Conservation (phyloP, 306 rosid species). For the Cicer judaicum region DNA sequence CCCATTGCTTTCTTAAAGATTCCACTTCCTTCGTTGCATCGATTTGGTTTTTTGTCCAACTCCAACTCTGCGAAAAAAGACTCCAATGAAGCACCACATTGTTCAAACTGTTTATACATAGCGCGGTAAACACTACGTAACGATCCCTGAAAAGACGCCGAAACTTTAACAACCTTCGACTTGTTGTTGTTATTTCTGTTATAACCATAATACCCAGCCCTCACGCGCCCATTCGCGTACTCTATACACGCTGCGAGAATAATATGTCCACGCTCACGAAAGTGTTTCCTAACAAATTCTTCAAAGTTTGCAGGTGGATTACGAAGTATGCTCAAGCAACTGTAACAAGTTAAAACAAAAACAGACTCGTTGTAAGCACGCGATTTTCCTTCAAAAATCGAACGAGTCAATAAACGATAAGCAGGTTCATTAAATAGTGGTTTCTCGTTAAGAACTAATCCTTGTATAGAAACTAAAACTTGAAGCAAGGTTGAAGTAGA, state of each 20-base stretch:
- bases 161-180: not conserved
- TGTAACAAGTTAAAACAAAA: not conserved
- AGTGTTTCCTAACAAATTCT: not conserved
- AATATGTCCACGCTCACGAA: not conserved
- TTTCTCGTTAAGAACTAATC: not conserved
- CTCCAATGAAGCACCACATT: constrained; percentile 1
- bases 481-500: not conserved
- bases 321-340: not conserved
- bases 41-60: not conserved
- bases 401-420: not conserved
- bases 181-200: not conserved
- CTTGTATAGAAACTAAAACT: constrained; percentile 15
- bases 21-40: not conserved
- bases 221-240: constrained; percentile 29
- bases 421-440: constrained; percentile 1
- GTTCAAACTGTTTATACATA: not conserved
- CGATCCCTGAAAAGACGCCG: too few species aligned
- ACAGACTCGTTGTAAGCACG: not conserved
- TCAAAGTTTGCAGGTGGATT: not conserved
- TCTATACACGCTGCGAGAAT: constrained; percentile 3
- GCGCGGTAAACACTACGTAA: not conserved
- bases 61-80: not conserved
- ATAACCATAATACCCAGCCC: not conserved
- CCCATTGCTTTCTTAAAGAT: not conserved
- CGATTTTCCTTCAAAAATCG: not conserved